Evolutionary conservation across 148 eudicot species (phyloP), one percentile per base, ranked within the genome.

Genomic region (Cornus florida): DNA sequence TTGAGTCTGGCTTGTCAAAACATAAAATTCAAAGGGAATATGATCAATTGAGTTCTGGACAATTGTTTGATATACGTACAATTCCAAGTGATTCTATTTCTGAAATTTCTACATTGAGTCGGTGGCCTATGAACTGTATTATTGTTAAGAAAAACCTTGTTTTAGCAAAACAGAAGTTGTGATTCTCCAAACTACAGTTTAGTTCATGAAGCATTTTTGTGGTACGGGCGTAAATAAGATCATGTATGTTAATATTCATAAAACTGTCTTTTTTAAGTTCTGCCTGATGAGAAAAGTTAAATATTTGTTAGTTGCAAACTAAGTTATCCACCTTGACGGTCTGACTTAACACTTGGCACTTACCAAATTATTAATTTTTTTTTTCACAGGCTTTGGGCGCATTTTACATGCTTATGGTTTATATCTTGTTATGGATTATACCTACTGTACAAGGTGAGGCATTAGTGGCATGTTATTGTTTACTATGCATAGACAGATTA

Each of bases 321-420:
- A 62, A 62, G 19, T 50, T 79, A 72, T 59, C 33, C 71, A 69
- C 46, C 65, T 48, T 84, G 23, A 64, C 76, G 38, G 70, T 14
- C 65, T 74, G 60, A 43, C 48, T 67, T 5, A 16, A 35, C n/a
- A 50, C 12, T 67, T 4, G 50, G 53, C n/a, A 50, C 12, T 73
- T 4, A 67, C 66, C 9, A n/a, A 35, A 12, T 67, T 17, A n/a
- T n/a, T n/a, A n/a, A n/a, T n/a, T 24, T 14, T 53, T 65, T 41
- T 50, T 83, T 85, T 74, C 50, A 80, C 98, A 95, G 98, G 97
- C 88, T 95, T 70, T 95, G 98, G 98, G 91, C 91, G 84, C 97
- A 95, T 78, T 93, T 89, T 83, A 80, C 86, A 65, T 95, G 94
- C 92, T 92, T 95, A 73, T 95, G 93, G 86, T 78, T 95, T 71